Evolutionary conservation across 208 protist species (phyloP), one percentile per base, ranked within the genome.

Genomic region (Acanthamoeba pearcei): DNA sequence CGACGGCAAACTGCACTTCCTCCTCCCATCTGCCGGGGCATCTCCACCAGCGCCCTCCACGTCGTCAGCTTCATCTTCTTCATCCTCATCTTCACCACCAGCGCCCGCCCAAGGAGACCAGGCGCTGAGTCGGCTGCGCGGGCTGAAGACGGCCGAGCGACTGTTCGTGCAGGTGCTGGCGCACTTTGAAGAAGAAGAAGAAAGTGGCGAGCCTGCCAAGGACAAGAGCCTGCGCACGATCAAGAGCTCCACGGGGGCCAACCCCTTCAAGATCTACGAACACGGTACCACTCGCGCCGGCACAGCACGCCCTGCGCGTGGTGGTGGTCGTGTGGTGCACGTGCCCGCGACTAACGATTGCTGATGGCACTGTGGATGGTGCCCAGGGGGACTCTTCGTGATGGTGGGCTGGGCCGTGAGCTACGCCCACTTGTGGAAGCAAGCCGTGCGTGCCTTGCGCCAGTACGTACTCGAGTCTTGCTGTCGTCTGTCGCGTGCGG

Each of bases 141-240:
- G 49, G 4, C 66, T 93, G 19, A 74, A 78, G 88, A 93, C 88
- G 5, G 88, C 70, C 5, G 88, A 93, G 88, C 88, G 88, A 17
- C 42, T 93, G 64, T 93, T 93, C 42, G 88, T 78, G 13, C 88
- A 93, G 51, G 88, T 93, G 13, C 66, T 93, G 64, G 88, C 88
- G 0, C 80, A 88, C 51, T 88, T 88, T 24, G 80, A 88, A n/a
- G 27, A 15, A 22, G 29, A n/a, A 15, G 42, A 85, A 57, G 78
- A 19, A 1, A 27, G 22, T n/a, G 29, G 66, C n/a, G 29, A 74
- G 15, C 6, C 1, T n/a, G 29, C n/a, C 66, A 38, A 74, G 66
- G 19, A 10, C 9, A 22, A 13, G 29, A 19, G n/a, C 8, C 57
- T 0, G 24, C 62, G 62, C 62, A 15, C n/a, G 62, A 68, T 70